phyloP scores from a whole-genome alignment of 2,329 filamentous ascomycete genomes.

The Tolypocladium endophyticum region DNA sequence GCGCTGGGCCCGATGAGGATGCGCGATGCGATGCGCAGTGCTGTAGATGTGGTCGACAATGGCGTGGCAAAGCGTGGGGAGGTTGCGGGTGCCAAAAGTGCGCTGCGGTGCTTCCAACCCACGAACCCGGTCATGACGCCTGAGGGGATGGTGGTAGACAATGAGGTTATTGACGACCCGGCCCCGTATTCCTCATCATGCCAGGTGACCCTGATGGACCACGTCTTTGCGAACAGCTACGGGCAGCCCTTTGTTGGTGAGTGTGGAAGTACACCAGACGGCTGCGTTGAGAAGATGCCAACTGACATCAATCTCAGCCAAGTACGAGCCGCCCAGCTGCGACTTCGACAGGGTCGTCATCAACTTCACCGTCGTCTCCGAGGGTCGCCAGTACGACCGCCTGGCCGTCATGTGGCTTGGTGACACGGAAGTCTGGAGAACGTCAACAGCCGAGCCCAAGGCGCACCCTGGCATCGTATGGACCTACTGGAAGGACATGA shows the following conservation, averaged over 20 bases:
- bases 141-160: slow-evolving; percentile 17
- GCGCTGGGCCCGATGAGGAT: background rate
- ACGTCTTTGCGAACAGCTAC: slow-evolving; percentile 64
- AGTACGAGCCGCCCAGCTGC: slow-evolving; percentile 39
- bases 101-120: slow-evolving; percentile 54
- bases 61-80: background rate
- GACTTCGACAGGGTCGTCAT: slow-evolving; percentile 65
- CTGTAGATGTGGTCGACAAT: background rate
- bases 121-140: slow-evolving; percentile 53
- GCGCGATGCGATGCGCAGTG: background rate
- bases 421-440: slow-evolving; percentile 73
- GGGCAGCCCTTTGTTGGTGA: slow-evolving; percentile 62
- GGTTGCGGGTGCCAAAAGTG: background rate
- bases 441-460: slow-evolving; percentile 72
- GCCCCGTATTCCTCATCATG: slow-evolving; percentile 20
- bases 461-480: slow-evolving; percentile 55
- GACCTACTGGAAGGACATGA: slow-evolving; percentile 73
- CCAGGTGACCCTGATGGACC: slow-evolving; percentile 52
- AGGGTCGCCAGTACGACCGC: slow-evolving; percentile 66
- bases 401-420: slow-evolving; percentile 66
- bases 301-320: background rate
- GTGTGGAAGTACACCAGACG: slow-evolving; percentile 10
- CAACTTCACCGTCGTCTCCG: slow-evolving; percentile 64
- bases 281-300: background rate
- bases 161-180: slow-evolving; percentile 1